Base-by-base conservation (phyloP, 352 stramenopile genomes). In the Phytophthora sansomeana region DNA sequence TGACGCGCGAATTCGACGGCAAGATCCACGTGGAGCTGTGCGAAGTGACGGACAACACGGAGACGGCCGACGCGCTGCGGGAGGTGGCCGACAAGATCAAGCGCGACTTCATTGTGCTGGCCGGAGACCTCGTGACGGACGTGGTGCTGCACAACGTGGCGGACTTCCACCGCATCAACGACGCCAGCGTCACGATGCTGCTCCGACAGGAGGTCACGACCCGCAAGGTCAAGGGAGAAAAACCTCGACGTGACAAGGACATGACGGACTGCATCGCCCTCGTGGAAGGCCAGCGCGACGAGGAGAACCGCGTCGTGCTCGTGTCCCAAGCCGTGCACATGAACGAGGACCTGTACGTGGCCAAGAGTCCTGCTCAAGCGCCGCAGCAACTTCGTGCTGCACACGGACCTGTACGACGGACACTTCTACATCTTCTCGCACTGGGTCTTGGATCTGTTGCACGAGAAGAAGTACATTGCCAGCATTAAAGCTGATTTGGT, bases 391-490 rank as follows among this genome's bases (percentile, higher is more conserved):
- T 81, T 95, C 46, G 82, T 86, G 54, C 72, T 95, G 50, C 87
- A 90, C 69, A 84, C 84, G 69, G 85, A 95, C 36, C 69, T 93
- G 50, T 93, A 92, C 64, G 87, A 95, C 54, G 72, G 81, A 38
- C 87, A 95, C 63, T 85, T 95, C 41, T 95, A 93, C 79, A 88
- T 95, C 56, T 95, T 95, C 54, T 85, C 87, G 42, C 85, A 92
- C 63, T 93, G 87, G 85, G 85, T 95, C 44, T 58, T 95, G 8
- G 81, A 92, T 29, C 63, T 93, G 36, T 51, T 95, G 57, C 65
- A 85, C 36, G 85, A 92, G 69, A 95, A 93, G 68, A 91, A 92
- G 69, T 86, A 91, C 73, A 91, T 95, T 56, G 77, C 78, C 24
- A 95, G 83, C 61, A 92, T 95, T 68, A 93, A 95, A 66, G 78